Conservation (phyloP, 495 filamentous ascomycete species). For the Xylaria curta region DNA sequence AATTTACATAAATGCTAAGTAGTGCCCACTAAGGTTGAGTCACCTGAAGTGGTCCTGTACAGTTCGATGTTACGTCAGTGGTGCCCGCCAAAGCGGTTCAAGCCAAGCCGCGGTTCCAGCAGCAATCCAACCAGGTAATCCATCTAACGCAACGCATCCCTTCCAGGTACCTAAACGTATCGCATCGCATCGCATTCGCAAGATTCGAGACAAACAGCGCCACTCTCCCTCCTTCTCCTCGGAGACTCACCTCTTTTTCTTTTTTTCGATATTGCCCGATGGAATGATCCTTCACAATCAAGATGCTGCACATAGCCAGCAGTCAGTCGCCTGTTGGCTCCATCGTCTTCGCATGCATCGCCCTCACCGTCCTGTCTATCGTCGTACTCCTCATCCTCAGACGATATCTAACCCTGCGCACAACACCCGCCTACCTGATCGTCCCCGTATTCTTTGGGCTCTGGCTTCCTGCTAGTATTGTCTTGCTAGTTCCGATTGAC, state of each 20-base stretch:
- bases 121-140: neutral
- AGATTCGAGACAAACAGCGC: slow-evolving; percentile 6
- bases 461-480: slow-evolving; percentile 88
- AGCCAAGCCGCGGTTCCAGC: slow-evolving; percentile 7
- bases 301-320: slow-evolving; percentile 42
- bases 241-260: neutral
- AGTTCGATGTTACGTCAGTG: slow-evolving; percentile 10
- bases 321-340: slow-evolving; percentile 63
- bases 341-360: slow-evolving; percentile 72
- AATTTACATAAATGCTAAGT: too few relatives aligned
- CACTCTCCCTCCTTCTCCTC: neutral
- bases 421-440: slow-evolving; percentile 88
- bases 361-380: slow-evolving; percentile 74
- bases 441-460: slow-evolving; percentile 93
- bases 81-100: neutral
- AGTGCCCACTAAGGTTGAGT: too few relatives aligned
- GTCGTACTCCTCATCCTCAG: slow-evolving; percentile 83
- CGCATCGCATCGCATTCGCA: neutral
- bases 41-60: too few relatives aligned
- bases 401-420: slow-evolving; percentile 86
- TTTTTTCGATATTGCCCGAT: slow-evolving; percentile 24
- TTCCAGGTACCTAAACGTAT: neutral
- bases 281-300: slow-evolving; percentile 23
- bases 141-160: slow-evolving; percentile 22
- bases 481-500: slow-evolving; percentile 96